Conservation (phyloP, 2,329 filamentous ascomycete species). For the Microsporum audouinii region DNA sequence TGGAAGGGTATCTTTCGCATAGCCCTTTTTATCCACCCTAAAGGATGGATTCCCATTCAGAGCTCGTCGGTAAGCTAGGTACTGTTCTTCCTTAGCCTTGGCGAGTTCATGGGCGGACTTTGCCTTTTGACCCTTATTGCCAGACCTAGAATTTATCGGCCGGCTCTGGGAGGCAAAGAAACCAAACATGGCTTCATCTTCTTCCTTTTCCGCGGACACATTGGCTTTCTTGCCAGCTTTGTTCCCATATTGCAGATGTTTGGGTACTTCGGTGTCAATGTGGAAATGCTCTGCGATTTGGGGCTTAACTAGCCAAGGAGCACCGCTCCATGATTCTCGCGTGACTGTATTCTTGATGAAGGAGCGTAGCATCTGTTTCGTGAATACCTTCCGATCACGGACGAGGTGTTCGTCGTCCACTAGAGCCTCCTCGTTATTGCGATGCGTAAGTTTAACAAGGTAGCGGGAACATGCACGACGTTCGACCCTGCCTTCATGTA, state of each 20-base stretch:
- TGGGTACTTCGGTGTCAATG: slow-evolving; percentile 76
- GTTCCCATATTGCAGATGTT: slow-evolving; percentile 68
- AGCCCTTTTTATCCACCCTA: slow-evolving; percentile 14
- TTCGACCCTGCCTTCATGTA: slow-evolving; percentile 57
- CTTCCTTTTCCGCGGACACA: slow-evolving; percentile 51
- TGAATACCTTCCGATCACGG: slow-evolving; percentile 83
- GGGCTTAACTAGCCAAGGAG: slow-evolving; percentile 87
- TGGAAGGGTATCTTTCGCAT: background rate
- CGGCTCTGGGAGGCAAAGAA: slow-evolving; percentile 42
- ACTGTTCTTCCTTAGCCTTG: slow-evolving; percentile 36
- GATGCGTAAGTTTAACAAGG: slow-evolving; percentile 61
- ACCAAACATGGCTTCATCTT: slow-evolving; percentile 40
- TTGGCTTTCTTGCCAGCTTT: slow-evolving; percentile 69
- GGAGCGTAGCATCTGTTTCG: slow-evolving; percentile 81
- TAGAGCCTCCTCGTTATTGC: slow-evolving; percentile 59
- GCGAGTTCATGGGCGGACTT: slow-evolving; percentile 42
- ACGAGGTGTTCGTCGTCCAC: slow-evolving; percentile 71
- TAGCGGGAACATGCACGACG: slow-evolving; percentile 63
- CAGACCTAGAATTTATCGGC: slow-evolving; percentile 62
- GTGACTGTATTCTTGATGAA: slow-evolving; percentile 95
- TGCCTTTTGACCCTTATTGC: slow-evolving; percentile 56
- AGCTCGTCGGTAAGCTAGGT: slow-evolving; percentile 39
- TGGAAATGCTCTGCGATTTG: slow-evolving; percentile 73
- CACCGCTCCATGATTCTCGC: slow-evolving; percentile 86
- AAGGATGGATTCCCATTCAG: slow-evolving; percentile 36